Base-by-base conservation (phyloP, 768 basidiomycete species). In the Calocybe gangraenosa region DNA sequence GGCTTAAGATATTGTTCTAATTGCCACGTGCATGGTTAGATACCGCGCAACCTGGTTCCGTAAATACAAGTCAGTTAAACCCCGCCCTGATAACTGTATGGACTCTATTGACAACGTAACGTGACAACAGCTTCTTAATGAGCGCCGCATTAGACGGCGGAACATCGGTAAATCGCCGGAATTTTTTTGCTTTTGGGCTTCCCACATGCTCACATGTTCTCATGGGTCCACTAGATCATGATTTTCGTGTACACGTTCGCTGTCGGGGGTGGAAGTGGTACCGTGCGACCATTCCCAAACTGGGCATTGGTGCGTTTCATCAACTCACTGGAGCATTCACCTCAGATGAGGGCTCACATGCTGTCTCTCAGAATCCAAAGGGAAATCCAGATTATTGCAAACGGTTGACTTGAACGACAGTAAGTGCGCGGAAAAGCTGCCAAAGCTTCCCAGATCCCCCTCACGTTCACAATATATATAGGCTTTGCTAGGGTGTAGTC, bases 121-220 rank as follows among this genome's bases (percentile, higher is more conserved):
- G 25, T 11, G 28, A 19, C 17, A 10, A 19, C 4, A 60, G 58
- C 59, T 77, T 74, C 67, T 49, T 77, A 47, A 52, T 75, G 48
- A 69, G 68, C 19, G 78, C 78, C 14, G 76, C 71, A 25, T 62
- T 78, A 21, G 75, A 78, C 52, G 76, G 75, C 14, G 76, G 78
- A 40, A 75, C 74, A 2, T 70, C 74, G 41, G 65, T 70, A 49
- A 5, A 41, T 43, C 34, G 13, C 5, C 34, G 17, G 14, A 35
- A n/a, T 6, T 5, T 35, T 18, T 5, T 35, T 7, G 14, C 13
- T 35, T 18, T 5, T 35, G 13, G 34, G 17, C n/a, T 35, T 18
- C 34, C n/a, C n/a, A n/a, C n/a, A n/a, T 37, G 37, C 37, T 11
- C 14, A 17, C 11, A 13, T 22, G 18, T 21, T 10, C 25, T 42